phyloP scores from a whole-genome alignment of 345 rosid species.

The Lepidium africanum region DNA sequence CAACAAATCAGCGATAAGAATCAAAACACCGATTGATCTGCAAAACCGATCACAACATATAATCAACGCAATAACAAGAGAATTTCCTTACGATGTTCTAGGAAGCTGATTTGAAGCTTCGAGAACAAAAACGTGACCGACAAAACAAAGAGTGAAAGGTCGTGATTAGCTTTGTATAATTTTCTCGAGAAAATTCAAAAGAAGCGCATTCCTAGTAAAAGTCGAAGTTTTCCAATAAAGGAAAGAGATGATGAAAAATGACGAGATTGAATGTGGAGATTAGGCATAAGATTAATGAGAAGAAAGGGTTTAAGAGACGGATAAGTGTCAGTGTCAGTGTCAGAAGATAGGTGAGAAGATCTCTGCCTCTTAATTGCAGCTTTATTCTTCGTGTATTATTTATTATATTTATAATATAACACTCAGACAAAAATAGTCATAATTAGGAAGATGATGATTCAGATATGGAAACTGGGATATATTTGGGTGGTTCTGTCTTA shows the following conservation, averaged over 20 bases:
- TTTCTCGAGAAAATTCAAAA: conserved; percentile 11
- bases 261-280: not conserved
- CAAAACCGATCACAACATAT: not conserved
- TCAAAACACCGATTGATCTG: not conserved
- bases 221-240: conserved; percentile 18
- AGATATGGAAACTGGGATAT: too few species aligned
- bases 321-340: conserved; percentile 16
- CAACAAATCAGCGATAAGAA: not conserved
- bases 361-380: conserved; percentile 11
- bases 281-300: not conserved
- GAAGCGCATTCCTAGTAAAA: not conserved
- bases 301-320: not conserved
- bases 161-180: conserved; percentile 3
- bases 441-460: not conserved
- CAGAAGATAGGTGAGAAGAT: conserved; percentile 13
- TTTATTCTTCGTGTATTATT: not conserved
- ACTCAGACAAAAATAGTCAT: conserved; percentile 1
- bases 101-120: not conserved
- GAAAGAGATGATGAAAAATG: not conserved
- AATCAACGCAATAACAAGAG: not conserved
- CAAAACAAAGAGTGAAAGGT: conserved; percentile 28
- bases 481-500: too few species aligned
- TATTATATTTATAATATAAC: not conserved
- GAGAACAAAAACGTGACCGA: conserved; percentile 25
- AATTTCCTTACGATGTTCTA: not conserved